These are phyloP conservation scores for Beauveria sp. DNA, from an alignment of 2,329 filamentous ascomycete species.

Conservation along the genomic window DNA sequence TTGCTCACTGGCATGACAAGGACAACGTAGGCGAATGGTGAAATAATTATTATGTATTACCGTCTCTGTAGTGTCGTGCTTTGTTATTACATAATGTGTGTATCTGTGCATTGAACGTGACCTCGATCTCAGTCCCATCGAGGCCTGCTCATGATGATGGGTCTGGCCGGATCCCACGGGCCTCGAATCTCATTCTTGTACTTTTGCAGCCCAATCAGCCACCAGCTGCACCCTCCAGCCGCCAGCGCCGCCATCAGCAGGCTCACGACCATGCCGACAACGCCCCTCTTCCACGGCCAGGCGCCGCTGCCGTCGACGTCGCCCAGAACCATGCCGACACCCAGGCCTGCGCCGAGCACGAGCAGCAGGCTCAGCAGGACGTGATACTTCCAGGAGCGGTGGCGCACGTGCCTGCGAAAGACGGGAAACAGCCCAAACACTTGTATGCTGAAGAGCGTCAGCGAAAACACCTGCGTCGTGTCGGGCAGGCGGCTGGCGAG, in stretches of 20 bases:
- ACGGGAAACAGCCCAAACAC: conserved; percentile 98
- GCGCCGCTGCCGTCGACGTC: conserved; percentile 30
- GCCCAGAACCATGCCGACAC: conserved; percentile 58
- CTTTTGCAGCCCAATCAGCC: conserved; percentile 92
- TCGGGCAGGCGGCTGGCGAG: conserved; percentile 82
- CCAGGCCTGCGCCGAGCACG: conserved; percentile 71
- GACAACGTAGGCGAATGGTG: not conserved
- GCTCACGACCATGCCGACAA: conserved; percentile 70
- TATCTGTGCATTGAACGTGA: not conserved
- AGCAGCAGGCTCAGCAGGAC: conserved; percentile 66
- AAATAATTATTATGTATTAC: not conserved
- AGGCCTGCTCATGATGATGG: conserved; percentile 66
- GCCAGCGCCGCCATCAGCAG: conserved; percentile 65
- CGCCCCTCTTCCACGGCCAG: conserved; percentile 45
- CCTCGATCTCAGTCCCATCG: conserved; percentile 34
- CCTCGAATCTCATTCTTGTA: conserved; percentile 99
- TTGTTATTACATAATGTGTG: not conserved
- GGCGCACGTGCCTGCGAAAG: conserved; percentile 79
- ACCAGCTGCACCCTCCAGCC: conserved; percentile 95
- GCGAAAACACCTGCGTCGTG: conserved; percentile 88
- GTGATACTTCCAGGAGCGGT: conserved; percentile 76
- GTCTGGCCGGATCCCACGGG: conserved; percentile 92
- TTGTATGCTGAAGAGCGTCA: conserved; percentile 94
- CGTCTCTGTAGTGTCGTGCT: not conserved
- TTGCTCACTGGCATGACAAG: not conserved